These are phyloP conservation scores for Rhododendron mucronatum DNA, from an alignment of 148 eudicot species.

Conservation along the genomic window DNA sequence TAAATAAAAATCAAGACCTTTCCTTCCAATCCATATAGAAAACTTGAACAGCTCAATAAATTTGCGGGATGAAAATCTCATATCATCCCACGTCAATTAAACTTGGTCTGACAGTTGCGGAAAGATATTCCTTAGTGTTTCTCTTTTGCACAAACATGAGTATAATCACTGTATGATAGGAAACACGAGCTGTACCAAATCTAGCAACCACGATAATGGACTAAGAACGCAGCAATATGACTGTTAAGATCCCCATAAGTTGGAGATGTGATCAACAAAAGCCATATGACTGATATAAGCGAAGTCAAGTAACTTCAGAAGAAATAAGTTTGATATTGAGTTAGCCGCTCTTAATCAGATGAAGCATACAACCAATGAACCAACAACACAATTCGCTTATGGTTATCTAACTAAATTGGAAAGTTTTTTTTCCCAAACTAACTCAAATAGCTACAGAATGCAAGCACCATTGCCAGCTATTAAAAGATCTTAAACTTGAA, in stretches of 20 bases:
- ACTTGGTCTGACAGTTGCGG: neutral
- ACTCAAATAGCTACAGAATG: neutral
- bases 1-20: neutral
- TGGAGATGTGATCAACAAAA: neutral
- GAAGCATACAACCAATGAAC: neutral
- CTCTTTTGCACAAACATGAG: neutral
- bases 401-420: neutral
- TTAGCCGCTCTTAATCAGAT: neutral
- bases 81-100: neutral
- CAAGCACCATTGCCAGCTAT: neutral
- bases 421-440: neutral
- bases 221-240: neutral
- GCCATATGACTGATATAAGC: neutral
- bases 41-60: neutral
- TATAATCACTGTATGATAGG: neutral
- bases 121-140: neutral
- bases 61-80: neutral
- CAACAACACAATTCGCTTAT: neutral
- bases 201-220: neutral
- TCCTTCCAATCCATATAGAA: neutral
- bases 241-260: neutral
- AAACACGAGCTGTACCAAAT: neutral
- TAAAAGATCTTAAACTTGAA: neutral
- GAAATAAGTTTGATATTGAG: too few species aligned
- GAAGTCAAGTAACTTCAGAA: neutral